Base-by-base conservation (phyloP, 1,139 yeast species). In the Saccharomyces hybrid region DNA sequence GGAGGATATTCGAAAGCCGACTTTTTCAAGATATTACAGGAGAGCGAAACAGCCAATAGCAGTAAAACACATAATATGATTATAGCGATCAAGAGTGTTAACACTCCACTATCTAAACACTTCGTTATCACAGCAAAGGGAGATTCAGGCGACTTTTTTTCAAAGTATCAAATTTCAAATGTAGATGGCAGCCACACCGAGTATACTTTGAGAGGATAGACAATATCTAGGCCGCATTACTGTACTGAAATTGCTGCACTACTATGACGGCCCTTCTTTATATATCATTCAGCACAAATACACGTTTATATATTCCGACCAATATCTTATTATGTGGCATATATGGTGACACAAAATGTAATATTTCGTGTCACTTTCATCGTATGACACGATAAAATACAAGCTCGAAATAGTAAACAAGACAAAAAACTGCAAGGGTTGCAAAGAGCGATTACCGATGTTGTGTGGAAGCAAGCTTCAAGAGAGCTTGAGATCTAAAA, bases 161-260 rank as follows among this genome's bases (percentile, higher is more conserved):
- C 57, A 6, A 55, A 56, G 13, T 61, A 54, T 47, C 55, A 58
- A 20, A 54, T 60, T 31, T 49, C 49, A 4, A 55, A 53, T 14
- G 56, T 52, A 3, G 31, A 50, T 9, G 61, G 57, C 49, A 64
- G 63, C 1, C 59, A 58, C 50, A 56, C 58, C 26, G 66, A 64
- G 47, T 64, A 57, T 47, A 62, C 62, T 0, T 44, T 56, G 5
- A 50, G 47, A 5, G 42, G 23, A n/a, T 38, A 38, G 23, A 38
- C 6, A 38, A 9, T 6, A 16, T 9, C 9, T 2, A 38, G 5
- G 25, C 13, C 20, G 38, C 38, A 32, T n/a, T n/a, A 32, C 38
- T 13, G n/a, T 30, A n/a, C 2, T 30, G 23, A 9, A 32, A 5
- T 14, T 32, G 38, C 14, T 13, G 38, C 14, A 32, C 38, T n/a